Percentiles rank a stretch among this genome's conserved stretches.
Evolutionary conservation across 768 basidiomycete species (phyloP).

Genomic region (Trametes maxima): DNA sequence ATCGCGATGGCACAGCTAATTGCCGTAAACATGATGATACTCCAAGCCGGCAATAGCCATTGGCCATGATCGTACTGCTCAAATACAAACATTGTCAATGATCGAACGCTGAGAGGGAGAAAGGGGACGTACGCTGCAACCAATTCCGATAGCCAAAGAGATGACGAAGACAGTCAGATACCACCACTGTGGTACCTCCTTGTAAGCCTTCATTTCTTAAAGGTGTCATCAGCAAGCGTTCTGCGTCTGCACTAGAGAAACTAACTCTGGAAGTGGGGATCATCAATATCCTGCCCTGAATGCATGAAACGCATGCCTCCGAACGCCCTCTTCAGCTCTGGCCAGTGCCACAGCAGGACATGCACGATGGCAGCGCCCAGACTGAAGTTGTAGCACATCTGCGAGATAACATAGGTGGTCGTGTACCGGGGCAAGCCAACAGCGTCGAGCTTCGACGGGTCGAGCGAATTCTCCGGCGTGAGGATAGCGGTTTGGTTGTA

Average conservation of each 20-base stretch:
- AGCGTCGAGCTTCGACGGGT: constrained; percentile 31
- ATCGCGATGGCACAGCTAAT: constrained; percentile 43
- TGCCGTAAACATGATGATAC: constrained; percentile 50
- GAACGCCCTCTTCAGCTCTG: constrained; percentile 48
- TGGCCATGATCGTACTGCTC: constrained; percentile 36
- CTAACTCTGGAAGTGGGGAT: constrained; percentile 51
- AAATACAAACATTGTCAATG: not conserved
- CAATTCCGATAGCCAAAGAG: constrained; percentile 52
- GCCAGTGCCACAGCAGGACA: constrained; percentile 55
- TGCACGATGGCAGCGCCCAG: constrained; percentile 54
- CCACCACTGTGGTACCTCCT: constrained; percentile 57
- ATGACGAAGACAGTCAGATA: constrained; percentile 47
- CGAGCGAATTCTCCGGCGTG: constrained; percentile 40
- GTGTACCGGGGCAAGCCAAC: constrained; percentile 41
- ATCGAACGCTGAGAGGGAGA: not conserved
- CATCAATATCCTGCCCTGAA: constrained; percentile 44
- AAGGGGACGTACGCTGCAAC: constrained; percentile 37
- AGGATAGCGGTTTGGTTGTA: constrained; percentile 49
- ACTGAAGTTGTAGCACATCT: constrained; percentile 52
- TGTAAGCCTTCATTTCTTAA: constrained; percentile 52
- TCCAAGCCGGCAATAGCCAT: constrained; percentile 57
- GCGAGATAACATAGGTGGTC: constrained; percentile 50
- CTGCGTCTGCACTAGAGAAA: not conserved
- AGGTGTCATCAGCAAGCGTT: not conserved
- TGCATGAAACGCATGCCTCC: constrained; percentile 44